phyloP scores from a whole-genome alignment of 345 rosid species.

The Salix udensis region DNA sequence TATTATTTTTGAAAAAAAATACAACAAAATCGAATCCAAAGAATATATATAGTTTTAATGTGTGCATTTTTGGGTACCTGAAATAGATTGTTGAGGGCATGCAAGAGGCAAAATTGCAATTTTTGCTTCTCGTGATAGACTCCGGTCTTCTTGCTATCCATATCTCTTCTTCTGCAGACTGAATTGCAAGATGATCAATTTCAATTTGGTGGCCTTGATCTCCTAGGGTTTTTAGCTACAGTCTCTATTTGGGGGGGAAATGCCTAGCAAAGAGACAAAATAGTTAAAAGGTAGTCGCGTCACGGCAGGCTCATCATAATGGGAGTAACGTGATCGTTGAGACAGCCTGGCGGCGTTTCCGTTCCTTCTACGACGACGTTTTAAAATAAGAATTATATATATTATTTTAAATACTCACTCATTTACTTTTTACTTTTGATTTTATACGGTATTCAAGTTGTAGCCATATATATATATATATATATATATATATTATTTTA shows the following conservation, averaged over 20 bases:
- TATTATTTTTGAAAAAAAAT: too few species aligned
- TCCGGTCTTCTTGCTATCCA: conserved; percentile 36
- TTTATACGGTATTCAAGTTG: not conserved
- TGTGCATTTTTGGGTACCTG: conserved; percentile 45
- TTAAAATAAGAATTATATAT: not conserved
- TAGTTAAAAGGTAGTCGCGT: not conserved
- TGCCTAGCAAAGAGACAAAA: not conserved
- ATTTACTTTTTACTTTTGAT: not conserved
- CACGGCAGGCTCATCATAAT: not conserved
- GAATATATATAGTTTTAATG: not conserved
- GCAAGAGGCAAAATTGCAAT: conserved; percentile 78
- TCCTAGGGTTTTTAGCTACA: not conserved
- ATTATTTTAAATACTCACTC: not conserved
- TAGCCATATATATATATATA: too few species aligned
- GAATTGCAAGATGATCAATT: not conserved
- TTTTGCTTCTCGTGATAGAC: conserved; percentile 82
- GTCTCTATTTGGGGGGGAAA: not conserved
- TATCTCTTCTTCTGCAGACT: conserved; percentile 3
- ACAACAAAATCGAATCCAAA: too few species aligned
- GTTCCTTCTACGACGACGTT: not conserved
- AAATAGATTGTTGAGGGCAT: conserved; percentile 86
- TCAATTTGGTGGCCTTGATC: not conserved
- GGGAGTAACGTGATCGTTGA: too few species aligned
- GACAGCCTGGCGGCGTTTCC: not conserved
- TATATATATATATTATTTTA: too few species aligned